These are phyloP conservation scores for Daldinia sp. DNA, from an alignment of 2,329 filamentous ascomycete species.

Conservation along the genomic window DNA sequence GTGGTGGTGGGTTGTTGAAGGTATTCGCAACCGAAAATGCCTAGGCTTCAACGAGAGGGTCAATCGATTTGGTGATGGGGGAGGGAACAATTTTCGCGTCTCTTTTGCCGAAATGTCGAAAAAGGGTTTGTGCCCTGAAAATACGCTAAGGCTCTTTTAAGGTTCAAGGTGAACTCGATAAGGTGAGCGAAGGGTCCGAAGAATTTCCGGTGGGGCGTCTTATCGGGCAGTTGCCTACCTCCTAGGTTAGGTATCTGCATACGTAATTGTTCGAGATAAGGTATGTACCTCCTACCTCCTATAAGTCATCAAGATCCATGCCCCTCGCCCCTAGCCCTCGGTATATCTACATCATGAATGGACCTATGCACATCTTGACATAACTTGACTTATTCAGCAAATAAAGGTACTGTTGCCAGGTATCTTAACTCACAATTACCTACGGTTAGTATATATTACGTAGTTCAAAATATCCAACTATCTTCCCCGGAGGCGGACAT, in stretches of 20 bases:
- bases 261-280: neutral
- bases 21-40: constrained; percentile 41
- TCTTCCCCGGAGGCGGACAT: neutral
- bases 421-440: too few species aligned
- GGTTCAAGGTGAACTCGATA: constrained; percentile 11
- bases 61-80: constrained; percentile 29
- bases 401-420: neutral
- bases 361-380: neutral
- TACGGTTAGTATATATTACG: too few species aligned
- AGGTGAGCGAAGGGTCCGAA: constrained; percentile 20
- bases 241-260: too few species aligned
- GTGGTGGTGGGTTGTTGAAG: constrained; percentile 35
- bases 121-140: constrained; percentile 45
- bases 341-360: neutral
- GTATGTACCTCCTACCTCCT: constrained; percentile 11
- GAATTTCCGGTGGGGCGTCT: constrained; percentile 18
- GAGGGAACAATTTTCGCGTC: constrained; percentile 35
- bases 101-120: constrained; percentile 36
- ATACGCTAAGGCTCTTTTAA: constrained; percentile 34
- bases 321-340: too few species aligned
- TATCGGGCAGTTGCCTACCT: too few species aligned
- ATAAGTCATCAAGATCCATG: neutral
- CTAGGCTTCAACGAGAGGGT: constrained; percentile 24
- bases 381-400: neutral
- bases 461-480: neutral